Percentiles rank a stretch among this genome's conserved stretches.
These are phyloP conservation scores for Mentha longifolia DNA, from an alignment of 257 asterid species.

Conservation along the genomic window DNA sequence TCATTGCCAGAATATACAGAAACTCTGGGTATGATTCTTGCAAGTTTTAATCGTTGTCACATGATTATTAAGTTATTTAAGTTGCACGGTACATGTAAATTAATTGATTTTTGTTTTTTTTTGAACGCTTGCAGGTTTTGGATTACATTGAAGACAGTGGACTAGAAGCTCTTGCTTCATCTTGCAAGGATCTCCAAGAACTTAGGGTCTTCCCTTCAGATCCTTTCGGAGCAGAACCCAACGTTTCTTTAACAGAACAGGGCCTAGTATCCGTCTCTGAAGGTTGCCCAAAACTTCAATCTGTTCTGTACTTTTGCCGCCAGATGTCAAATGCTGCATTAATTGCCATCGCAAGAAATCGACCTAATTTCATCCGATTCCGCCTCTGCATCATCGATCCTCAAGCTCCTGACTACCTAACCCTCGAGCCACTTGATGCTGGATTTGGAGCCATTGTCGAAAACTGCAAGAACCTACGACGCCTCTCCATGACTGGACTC, in stretches of 20 bases:
- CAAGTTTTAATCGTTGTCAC: not conserved
- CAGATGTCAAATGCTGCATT: slow-evolving; percentile 96
- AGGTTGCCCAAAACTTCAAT: slow-evolving; percentile 91
- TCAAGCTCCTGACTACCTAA: slow-evolving; percentile 70
- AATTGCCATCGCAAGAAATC: slow-evolving; percentile 68
- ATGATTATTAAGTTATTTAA: not conserved
- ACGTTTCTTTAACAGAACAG: slow-evolving; percentile 77
- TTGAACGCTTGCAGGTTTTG: slow-evolving; percentile 57
- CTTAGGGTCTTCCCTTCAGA: slow-evolving; percentile 97
- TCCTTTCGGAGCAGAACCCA: slow-evolving; percentile 80
- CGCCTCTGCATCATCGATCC: slow-evolving; percentile 91
- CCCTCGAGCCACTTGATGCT: slow-evolving; percentile 75
- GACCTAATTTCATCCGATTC: slow-evolving; percentile 76
- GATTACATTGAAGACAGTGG: slow-evolving; percentile 93
- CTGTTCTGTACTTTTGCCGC: slow-evolving; percentile 94
- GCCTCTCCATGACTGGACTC: slow-evolving; percentile 92
- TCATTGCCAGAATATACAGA: slow-evolving; percentile 77
- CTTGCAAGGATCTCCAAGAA: slow-evolving; percentile 87
- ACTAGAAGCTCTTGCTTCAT: slow-evolving; percentile 69
- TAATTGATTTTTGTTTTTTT: not conserved
- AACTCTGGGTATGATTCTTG: slow-evolving; percentile 72
- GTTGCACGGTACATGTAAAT: not conserved
- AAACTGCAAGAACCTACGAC: slow-evolving; percentile 70
- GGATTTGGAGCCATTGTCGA: slow-evolving; percentile 97
- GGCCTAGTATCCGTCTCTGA: slow-evolving; percentile 90